Evolutionary conservation across 2,329 filamentous ascomycete species (phyloP), one percentile per base, ranked within the genome.

Genomic region (Aspergillus calidoustus): DNA sequence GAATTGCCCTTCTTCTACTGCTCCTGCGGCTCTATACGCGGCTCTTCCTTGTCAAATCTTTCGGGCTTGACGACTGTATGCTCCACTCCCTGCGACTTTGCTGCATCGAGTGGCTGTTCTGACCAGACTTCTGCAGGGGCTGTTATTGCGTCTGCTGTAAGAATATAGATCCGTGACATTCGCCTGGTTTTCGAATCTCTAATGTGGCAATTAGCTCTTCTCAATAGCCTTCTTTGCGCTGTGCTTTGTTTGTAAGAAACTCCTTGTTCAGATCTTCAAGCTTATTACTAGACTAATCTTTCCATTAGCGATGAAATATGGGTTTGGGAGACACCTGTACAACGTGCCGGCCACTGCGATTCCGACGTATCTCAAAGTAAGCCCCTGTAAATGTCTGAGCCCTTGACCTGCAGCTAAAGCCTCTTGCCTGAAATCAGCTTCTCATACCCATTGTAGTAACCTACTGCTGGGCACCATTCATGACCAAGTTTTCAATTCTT

Each of bases 401-500:
- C 7, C n/a, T 15, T 41, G 6, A 15, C 34, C 5, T 3, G 34
- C 34, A 41, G 13, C 19, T 53, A 53, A 53, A 5, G 9, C 17
- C 48, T 31, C 23, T 7, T 13, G 6, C 19, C n/a, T 23, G 11
- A 3, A 19, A 38, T 25, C 19, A 53, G 50, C 38, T 53, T 3
- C 50, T 53, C n/a, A 53, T 53, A 38, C 30, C 30, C 30, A 43
- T 53, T n/a, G 50, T 53, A 30, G 30, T 53, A 22, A 53, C 50
- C 50, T 53, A 53, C 50, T 53, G 50, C 50, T 53, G 50, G 50
- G 50, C 50, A 23, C 50, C 50, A 4, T 53, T 53, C 9, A 53
- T 53, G 50, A 53, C 50, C 50, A 53, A 53, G 31, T 53, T 53
- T 22, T 53, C 50, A 11, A 53, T 53, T 43, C 50, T 53, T 17